Evolutionary conservation across 2,329 filamentous ascomycete genomes (phyloP).

Genomic region (Nemania bipapillata): DNA sequence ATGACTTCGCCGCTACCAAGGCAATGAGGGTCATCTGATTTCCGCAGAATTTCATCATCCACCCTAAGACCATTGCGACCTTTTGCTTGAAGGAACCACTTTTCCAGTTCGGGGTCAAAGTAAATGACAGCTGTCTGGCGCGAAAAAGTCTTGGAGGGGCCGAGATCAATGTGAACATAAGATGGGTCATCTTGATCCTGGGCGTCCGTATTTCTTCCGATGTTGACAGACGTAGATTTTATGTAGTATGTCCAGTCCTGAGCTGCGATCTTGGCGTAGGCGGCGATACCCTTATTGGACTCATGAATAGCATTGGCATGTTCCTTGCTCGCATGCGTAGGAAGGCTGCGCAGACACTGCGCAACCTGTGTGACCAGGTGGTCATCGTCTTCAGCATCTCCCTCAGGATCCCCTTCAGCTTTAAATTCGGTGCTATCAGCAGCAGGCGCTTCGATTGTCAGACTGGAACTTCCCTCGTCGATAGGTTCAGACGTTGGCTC

Average conservation of each 20-base stretch:
- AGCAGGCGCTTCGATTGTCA: conserved; percentile 45
- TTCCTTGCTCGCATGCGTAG: conserved; percentile 69
- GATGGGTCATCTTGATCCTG: conserved; percentile 60
- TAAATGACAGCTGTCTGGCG: conserved; percentile 79
- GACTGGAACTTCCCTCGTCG: conserved; percentile 52
- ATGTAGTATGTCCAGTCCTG: conserved; percentile 88
- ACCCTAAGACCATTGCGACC: conserved; percentile 91
- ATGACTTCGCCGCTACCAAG: conserved; percentile 90
- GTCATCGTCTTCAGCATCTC: conserved; percentile 62
- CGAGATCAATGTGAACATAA: conserved; percentile 85
- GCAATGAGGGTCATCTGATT: conserved; percentile 68
- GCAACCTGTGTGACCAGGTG: conserved; percentile 67
- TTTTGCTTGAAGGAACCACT: conserved; percentile 87
- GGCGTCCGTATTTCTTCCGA: conserved; percentile 74
- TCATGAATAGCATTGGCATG: conserved; percentile 73
- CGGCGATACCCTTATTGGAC: conserved; percentile 70
- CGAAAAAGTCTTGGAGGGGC: conserved; percentile 83
- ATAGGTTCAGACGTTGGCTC: conserved; percentile 58
- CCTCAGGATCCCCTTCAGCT: conserved; percentile 43
- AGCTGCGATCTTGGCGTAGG: conserved; percentile 84
- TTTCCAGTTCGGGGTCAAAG: conserved; percentile 73
- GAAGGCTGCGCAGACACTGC: conserved; percentile 60
- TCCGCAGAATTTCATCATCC: conserved; percentile 76
- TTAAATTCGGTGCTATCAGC: conserved; percentile 29
- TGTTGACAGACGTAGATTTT: conserved; percentile 77